These are phyloP conservation scores for Adansonia digitata DNA, from an alignment of 345 rosid genomes.

Conservation along the genomic window DNA sequence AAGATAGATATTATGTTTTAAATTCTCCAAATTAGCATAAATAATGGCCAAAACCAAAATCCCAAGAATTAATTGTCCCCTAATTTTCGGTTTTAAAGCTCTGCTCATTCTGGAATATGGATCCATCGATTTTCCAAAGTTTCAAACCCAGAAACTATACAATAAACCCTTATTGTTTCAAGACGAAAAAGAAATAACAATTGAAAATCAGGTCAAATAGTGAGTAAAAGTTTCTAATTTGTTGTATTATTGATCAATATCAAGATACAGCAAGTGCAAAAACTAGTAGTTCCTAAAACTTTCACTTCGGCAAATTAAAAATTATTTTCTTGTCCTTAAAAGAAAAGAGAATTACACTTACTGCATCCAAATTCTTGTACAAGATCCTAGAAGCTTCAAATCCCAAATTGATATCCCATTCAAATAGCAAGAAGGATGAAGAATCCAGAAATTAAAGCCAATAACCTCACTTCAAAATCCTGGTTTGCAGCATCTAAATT, in stretches of 20 bases:
- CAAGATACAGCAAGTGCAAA: conserved; percentile 3
- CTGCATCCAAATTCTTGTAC: neutral
- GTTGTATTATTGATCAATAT: neutral
- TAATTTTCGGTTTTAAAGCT: neutral
- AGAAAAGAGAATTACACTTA: neutral
- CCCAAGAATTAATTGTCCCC: neutral
- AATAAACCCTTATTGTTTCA: neutral
- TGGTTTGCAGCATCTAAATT: conserved; percentile 28
- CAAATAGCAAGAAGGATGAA: conserved; percentile 27
- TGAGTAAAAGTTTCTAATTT: neutral
- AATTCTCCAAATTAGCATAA: neutral
- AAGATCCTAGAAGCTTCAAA: neutral
- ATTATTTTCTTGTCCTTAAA: neutral
- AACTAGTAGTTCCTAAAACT: neutral
- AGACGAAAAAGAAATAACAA: neutral
- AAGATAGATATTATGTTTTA: neutral
- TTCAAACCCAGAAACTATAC: neutral
- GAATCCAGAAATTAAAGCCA: conserved; percentile 38
- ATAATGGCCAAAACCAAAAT: neutral
- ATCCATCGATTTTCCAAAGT: neutral
- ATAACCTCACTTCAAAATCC: conserved; percentile 19
- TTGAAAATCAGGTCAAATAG: neutral
- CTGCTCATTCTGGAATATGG: neutral
- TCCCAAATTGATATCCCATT: neutral
- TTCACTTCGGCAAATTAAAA: neutral